Base-by-base conservation (phyloP, 2,329 filamentous ascomycete species). In the Apiospora aurea region DNA sequence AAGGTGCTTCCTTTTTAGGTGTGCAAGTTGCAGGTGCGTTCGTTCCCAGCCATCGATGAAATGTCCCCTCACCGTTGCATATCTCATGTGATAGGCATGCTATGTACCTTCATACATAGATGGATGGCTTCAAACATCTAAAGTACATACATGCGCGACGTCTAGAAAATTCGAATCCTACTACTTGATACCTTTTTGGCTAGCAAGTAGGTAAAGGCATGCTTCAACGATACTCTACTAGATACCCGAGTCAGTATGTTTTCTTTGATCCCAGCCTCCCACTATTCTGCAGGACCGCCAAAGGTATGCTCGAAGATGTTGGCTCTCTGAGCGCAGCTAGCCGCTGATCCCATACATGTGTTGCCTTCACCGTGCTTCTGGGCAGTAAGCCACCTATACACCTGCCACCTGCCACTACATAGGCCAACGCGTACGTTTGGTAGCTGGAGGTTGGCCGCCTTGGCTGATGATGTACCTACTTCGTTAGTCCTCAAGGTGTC, bases 31-130 rank as follows among this genome's bases (percentile, higher is more conserved):
- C 6, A 38, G 34, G 1, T 38, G 34, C 34, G 41, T 41, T 64
- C 57, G 21, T 21, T 38, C 18, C 34, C 57, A 64, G 57, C 53
- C 53, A 38, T 61, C 16, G 53, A 61, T 38, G 53, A 61, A 38
- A 8, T 61, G 29, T 26, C 34, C 34, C 57, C n/a, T 29, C 53
- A 21, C 34, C 57, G 13, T 4, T 21, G 29, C 53, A 34, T 11
- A 61, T 38, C 29, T 61, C 53, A 61, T 38, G 53, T 61, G 29
- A 38, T 21, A 34, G 18, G 16, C 13, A 43, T n/a, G 21, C 11
- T 14, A 7, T 13, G 49, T 26, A 51, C 24, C 5, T 57, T 29
- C n/a, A n/a, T n/a, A 38, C 34, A 26, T 34, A 34, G 16, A 21
- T 29, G 16, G 21, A 49, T 49, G 21, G 21, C 46, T 11, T 38